These are phyloP conservation scores for Venturia pyrina DNA, from an alignment of 2,329 filamentous ascomycete genomes.

Conservation along the genomic window DNA sequence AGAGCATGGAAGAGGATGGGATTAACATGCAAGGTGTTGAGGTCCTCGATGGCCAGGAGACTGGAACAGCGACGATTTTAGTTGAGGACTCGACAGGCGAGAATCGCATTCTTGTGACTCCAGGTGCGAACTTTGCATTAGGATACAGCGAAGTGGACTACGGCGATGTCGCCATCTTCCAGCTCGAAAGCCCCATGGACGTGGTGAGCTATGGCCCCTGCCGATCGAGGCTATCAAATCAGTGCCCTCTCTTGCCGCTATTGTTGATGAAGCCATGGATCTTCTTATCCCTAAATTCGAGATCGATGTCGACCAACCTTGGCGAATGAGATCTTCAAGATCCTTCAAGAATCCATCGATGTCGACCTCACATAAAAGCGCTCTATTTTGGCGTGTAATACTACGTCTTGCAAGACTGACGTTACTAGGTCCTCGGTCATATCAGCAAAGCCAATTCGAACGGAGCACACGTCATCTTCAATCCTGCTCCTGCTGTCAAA, in stretches of 20 bases:
- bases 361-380: not conserved
- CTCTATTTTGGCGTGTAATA: not conserved
- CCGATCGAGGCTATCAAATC: not conserved
- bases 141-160: slow-evolving; percentile 25
- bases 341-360: not conserved
- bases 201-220: slow-evolving; percentile 19
- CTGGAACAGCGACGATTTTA: slow-evolving; percentile 39
- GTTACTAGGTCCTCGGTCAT: slow-evolving; percentile 24
- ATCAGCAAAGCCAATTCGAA: slow-evolving; percentile 26
- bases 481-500: slow-evolving; percentile 63
- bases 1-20: slow-evolving; percentile 34
- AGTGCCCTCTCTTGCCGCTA: not conserved
- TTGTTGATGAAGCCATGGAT: slow-evolving; percentile 16
- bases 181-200: slow-evolving; percentile 36
- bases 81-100: slow-evolving; percentile 38
- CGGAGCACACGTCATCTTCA: slow-evolving; percentile 54
- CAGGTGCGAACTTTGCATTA: slow-evolving; percentile 36
- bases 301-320: not conserved
- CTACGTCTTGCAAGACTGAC: slow-evolving; percentile 2
- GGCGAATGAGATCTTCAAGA: not conserved
- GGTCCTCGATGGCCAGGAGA: slow-evolving; percentile 33
- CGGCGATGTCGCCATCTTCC: slow-evolving; percentile 34
- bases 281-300: not conserved
- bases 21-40: slow-evolving; percentile 31
- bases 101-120: slow-evolving; percentile 39